Base-by-base conservation (phyloP, 2,329 filamentous ascomycete genomes). In the Penicillium sp. region DNA sequence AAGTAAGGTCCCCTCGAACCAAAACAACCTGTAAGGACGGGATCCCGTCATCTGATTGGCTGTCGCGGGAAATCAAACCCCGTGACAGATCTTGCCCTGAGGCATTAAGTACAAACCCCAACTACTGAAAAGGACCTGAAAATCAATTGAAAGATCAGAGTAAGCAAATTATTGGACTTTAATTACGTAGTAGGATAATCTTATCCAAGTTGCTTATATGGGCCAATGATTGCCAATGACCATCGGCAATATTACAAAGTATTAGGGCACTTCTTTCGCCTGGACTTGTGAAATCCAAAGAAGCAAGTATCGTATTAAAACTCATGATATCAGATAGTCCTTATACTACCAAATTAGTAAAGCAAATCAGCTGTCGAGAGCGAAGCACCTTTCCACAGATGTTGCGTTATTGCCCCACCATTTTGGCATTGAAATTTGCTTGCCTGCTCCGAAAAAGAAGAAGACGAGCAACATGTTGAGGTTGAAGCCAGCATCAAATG, bases 401-500 rank as follows among this genome's bases (percentile, higher is more conserved):
- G 76, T 71, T 28, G 70, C 76, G 60, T 84, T 80, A 62, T 86
- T 86, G 0, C 84, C 84, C 82, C 83, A 86, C 84, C 84, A 86
- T 57, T 83, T 67, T n/a, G 83, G 82, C 83, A 86, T 86, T 16
- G 70, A 74, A 8, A 85, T 70, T 31, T 82, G 75, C 72, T 81
- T 84, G 0, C 77, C 82, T 7, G 80, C 78, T 1, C 82, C 80
- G 61, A 86, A 84, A 57, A 80, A 81, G 55, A 86, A 65, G 66
- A 86, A 86, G n/a, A 85, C 80, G 17, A 86, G 71, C 57, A 87
- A 61, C 78, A 85, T 78, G 59, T 84, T 84, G 19, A 86, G 72
- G 65, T 86, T 86, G 65, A 84, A 86, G 0, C 82, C 84, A 0
- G 83, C 82, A 67, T 86, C 84, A 61, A 85, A 83, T 1, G 84